These are phyloP conservation scores for Cladorrhinum sp. DNA, from an alignment of 2,329 filamentous ascomycete genomes.

Conservation along the genomic window DNA sequence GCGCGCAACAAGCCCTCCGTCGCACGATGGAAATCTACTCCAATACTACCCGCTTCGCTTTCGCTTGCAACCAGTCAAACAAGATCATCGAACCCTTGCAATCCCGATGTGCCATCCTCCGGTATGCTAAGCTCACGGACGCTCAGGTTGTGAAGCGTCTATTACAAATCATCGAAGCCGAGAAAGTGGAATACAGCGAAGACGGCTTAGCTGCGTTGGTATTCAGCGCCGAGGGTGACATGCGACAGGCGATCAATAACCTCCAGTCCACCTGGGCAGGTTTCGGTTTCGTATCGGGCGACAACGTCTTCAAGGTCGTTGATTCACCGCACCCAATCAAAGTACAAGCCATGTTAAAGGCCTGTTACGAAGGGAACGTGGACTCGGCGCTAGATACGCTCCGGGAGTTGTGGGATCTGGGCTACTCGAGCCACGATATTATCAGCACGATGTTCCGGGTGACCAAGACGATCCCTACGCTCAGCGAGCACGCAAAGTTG, in stretches of 20 bases:
- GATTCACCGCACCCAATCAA: slow-evolving; percentile 97
- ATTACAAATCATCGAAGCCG: slow-evolving; percentile 87
- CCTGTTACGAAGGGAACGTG: slow-evolving; percentile 88
- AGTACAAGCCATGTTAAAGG: slow-evolving; percentile 97
- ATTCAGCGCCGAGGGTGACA: slow-evolving; percentile 96
- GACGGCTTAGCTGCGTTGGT: slow-evolving; percentile 94
- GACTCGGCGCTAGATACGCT: slow-evolving; percentile 82
- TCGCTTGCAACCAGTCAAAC: slow-evolving; percentile 97
- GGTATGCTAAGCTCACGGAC: slow-evolving; percentile 90
- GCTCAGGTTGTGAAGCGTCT: slow-evolving; percentile 87
- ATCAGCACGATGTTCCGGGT: slow-evolving; percentile 99
- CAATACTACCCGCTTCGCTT: slow-evolving; percentile 92
- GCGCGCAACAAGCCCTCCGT: slow-evolving; percentile 90
- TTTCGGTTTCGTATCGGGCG: slow-evolving; percentile 94
- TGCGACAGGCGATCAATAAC: slow-evolving; percentile 99
- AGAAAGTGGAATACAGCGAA: slow-evolving; percentile 86
- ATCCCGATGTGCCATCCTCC: slow-evolving; percentile 91
- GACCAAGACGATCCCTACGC: slow-evolving; percentile 87
- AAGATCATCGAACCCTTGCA: slow-evolving; percentile 99
- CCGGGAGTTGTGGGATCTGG: slow-evolving; percentile 88
- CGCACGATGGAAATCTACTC: slow-evolving; percentile 99
- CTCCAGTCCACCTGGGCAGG: slow-evolving; percentile 89
- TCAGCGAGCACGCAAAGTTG: slow-evolving; percentile 92
- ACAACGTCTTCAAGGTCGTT: slow-evolving; percentile 97
- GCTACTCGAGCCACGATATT: slow-evolving; percentile 98